Evolutionary conservation across 202 grass and related monocot species (phyloP).

Genomic region (Eragrostis tef): DNA sequence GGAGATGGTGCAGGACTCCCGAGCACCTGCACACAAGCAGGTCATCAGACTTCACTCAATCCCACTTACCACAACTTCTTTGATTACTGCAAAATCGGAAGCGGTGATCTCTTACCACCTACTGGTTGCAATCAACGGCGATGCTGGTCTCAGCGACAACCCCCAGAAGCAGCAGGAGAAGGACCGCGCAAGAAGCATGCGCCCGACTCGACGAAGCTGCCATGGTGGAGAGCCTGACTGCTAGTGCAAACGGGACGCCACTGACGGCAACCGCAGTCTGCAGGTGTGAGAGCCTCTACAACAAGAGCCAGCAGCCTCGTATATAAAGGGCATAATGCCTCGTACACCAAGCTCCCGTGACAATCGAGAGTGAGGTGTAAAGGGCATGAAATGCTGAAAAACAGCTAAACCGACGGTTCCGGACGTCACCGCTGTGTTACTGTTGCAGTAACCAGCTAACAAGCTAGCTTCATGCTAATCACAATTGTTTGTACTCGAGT

Average conservation of each 20-base stretch:
- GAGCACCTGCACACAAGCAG: not conserved
- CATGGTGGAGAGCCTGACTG: not conserved
- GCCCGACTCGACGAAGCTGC: not conserved
- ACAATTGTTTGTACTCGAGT: too few relatives aligned
- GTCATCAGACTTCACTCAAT: not conserved
- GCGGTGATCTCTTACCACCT: not conserved
- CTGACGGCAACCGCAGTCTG: not conserved
- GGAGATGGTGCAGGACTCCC: constrained; percentile 19
- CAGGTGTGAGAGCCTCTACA: not conserved
- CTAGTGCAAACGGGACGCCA: not conserved
- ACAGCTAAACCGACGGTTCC: not conserved
- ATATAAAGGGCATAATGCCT: too few relatives aligned
- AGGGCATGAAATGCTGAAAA: not conserved
- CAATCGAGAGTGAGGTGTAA: constrained; percentile 15
- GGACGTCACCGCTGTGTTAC: not conserved
- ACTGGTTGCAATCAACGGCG: not conserved
- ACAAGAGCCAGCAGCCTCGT: not conserved
- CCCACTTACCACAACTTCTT: not conserved
- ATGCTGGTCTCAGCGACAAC: not conserved
- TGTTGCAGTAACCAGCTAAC: too few relatives aligned
- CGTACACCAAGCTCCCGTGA: too few relatives aligned
- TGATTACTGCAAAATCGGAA: not conserved
- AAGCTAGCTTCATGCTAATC: too few relatives aligned
- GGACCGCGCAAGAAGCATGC: not conserved
- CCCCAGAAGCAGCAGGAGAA: not conserved